phyloP scores from a whole-genome alignment of 257 asterid species.

The Buddleja alternifolia region DNA sequence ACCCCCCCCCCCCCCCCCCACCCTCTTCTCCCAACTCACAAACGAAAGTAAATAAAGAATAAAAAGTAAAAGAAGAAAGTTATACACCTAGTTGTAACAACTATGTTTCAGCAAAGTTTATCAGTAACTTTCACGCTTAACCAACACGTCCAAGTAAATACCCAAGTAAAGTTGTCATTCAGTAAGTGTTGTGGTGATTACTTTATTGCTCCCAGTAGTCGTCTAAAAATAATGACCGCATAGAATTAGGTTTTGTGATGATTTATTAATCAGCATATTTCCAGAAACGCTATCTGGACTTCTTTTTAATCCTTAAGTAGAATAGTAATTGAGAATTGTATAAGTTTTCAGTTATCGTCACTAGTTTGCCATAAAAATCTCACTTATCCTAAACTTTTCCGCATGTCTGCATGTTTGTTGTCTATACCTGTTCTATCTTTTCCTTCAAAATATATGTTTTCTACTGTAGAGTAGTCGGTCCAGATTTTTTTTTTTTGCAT shows the following conservation, averaged over 20 bases:
- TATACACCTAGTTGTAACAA: conserved; percentile 10
- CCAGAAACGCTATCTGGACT: not conserved
- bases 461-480: not conserved
- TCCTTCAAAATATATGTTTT: conserved; percentile 10
- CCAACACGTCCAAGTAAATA: conserved; percentile 12
- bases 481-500: conserved; percentile 13
- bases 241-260: not conserved
- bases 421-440: not conserved
- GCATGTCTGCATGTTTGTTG: not conserved
- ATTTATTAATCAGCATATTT: conserved; percentile 9
- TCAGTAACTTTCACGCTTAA: not conserved
- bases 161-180: conserved; percentile 18
- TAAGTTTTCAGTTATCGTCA: not conserved
- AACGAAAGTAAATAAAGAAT: conserved; percentile 5
- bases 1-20: conserved; percentile 8
- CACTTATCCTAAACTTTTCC: not conserved
- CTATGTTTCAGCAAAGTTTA: conserved; percentile 1
- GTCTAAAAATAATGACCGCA: not conserved
- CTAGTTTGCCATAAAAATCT: conserved; percentile 7
- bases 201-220: conserved; percentile 10
- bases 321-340: not conserved
- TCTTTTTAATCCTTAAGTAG: conserved; percentile 9
- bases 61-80: not conserved
- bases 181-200: not conserved
- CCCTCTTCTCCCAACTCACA: no score